Percentiles rank a stretch among this genome's conserved stretches.
These are phyloP conservation scores for Sporothrix brunneoviolacea DNA, from an alignment of 2,329 filamentous ascomycete genomes.

Conservation along the genomic window DNA sequence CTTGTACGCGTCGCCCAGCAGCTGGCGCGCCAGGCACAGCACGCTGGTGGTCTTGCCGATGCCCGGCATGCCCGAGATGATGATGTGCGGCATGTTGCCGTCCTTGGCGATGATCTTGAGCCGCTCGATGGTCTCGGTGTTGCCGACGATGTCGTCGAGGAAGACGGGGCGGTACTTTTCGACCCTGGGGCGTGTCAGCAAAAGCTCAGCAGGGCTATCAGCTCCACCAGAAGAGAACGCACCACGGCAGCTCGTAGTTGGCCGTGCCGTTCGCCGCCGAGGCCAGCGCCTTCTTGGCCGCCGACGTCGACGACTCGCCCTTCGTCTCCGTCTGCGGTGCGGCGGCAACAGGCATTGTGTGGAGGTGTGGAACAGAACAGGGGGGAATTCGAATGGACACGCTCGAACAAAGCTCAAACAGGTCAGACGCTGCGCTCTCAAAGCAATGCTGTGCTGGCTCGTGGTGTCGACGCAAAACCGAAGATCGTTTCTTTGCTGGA, in stretches of 20 bases:
- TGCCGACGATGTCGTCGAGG: conserved; percentile 94
- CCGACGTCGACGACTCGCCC: conserved; percentile 56
- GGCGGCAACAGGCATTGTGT: neutral
- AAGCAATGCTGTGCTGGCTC: too few relatives aligned
- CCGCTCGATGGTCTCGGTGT: conserved; percentile 94
- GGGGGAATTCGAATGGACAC: too few relatives aligned
- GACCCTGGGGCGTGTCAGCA: conserved; percentile 65
- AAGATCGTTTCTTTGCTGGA: too few relatives aligned
- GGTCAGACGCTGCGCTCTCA: neutral
- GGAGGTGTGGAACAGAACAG: neutral
- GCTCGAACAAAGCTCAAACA: too few relatives aligned
- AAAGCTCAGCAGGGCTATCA: too few relatives aligned
- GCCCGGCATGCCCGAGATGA: conserved; percentile 98
- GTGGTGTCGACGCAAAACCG: too few relatives aligned
- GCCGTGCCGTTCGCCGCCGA: conserved; percentile 42
- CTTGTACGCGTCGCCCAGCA: conserved; percentile 90
- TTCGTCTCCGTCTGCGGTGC: conserved; percentile 42
- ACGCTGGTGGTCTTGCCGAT: conserved; percentile 98
- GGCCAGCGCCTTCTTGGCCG: conserved; percentile 47
- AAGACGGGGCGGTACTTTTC: conserved; percentile 96
- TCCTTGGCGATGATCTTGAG: conserved; percentile 97
- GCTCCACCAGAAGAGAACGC: too few relatives aligned
- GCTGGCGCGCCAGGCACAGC: conserved; percentile 82
- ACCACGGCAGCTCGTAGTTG: conserved; percentile 77
- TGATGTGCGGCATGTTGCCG: conserved; percentile 98